These are phyloP conservation scores for Russula brevipes DNA, from an alignment of 768 basidiomycete genomes.

Conservation along the genomic window DNA sequence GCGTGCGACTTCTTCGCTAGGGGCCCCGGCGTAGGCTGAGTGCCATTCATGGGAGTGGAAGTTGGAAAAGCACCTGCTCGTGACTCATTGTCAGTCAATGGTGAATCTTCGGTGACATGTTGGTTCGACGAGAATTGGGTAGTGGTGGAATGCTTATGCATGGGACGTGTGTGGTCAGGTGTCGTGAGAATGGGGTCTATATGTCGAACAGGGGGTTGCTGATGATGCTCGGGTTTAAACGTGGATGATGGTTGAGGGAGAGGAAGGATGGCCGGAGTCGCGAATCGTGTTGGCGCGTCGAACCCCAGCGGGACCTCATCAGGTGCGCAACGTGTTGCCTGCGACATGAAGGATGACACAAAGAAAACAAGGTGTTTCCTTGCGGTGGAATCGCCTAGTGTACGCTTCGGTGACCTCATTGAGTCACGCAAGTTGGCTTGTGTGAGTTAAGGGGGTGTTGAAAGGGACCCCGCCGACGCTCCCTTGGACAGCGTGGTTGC, in stretches of 20 bases:
- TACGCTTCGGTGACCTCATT: not conserved
- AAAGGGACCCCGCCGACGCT: not conserved
- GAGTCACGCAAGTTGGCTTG: not conserved
- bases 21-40: not conserved
- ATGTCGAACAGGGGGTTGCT: not conserved
- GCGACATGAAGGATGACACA: slow-evolving; percentile 11
- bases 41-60: not conserved
- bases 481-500: not conserved
- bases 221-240: slow-evolving; percentile 10
- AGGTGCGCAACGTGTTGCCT: not conserved
- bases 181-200: not conserved
- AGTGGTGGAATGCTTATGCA: not conserved
- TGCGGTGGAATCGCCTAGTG: not conserved
- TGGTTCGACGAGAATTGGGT: not conserved
- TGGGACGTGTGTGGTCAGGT: not conserved
- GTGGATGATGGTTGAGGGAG: not conserved
- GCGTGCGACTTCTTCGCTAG: slow-evolving; percentile 43
- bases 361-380: slow-evolving; percentile 14
- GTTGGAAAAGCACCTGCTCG: not conserved
- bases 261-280: not conserved
- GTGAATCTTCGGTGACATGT: not conserved
- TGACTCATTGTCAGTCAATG: not conserved
- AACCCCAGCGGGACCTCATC: not conserved
- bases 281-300: slow-evolving; percentile 1
- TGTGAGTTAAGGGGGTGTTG: not conserved